Evolutionary conservation across 352 stramenopile species (phyloP), one percentile per base, ranked within the genome.

Genomic region (Phytophthora lateralis): DNA sequence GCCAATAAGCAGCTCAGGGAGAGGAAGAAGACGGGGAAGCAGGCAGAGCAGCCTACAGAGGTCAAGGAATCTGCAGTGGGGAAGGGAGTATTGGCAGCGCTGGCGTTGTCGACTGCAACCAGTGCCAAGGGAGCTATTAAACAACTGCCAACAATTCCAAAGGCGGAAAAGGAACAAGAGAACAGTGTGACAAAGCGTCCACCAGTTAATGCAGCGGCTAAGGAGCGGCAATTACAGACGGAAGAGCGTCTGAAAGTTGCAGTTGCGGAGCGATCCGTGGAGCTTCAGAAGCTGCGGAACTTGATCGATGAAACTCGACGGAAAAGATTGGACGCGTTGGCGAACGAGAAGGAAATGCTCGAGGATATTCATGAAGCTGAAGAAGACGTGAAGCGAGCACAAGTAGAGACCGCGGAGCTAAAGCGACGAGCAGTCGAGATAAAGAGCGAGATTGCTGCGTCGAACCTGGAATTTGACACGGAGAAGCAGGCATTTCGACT

Each of bases 1-100:
- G 84, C 91, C 18, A 86, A 96, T 51, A 75, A 81, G 26, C 69
- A 93, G 54, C 89, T 97, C 37, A 83, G 96, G 48, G 85, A 90
- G 0, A 88, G 88, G 60, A 92, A 97, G 49, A 93, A 97, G 47
- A 63, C 72, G 6, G 46, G 24, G 64, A 85, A 86, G 7, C 26
- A 43, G 26, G 20, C 10, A 30, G 43, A 60, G 34, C 42, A 45
- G 12, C 10, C 3, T 24, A 21, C 11, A 38, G 32, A 43, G 24
- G 8, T 10, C 6, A 51, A 52, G 39, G 34, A 51, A 15, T 2
- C 4, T 38, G 42, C 4, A 3, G 57, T 37, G 15, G 27, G 21
- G 12, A 55, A 46, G 8, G 2, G 8, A 1, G 2, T 32, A 0
- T 29, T 69, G 20, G 32, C 26, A 48, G 32, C 55, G 4, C 9